phyloP scores from a whole-genome alignment of 805 yeast genomes.

The Ogataea neopini region DNA sequence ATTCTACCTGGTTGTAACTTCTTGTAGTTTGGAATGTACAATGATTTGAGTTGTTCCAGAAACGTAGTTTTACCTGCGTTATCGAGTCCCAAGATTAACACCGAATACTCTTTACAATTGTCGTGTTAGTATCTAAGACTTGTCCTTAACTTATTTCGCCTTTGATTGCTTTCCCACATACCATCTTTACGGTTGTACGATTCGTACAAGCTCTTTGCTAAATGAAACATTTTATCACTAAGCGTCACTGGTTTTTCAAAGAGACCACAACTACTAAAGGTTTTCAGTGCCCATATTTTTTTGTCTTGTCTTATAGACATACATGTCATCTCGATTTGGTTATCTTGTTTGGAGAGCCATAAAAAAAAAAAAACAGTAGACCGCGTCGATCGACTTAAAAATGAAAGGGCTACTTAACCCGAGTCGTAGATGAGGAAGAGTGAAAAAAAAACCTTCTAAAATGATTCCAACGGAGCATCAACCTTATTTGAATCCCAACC shows the following conservation, averaged over 20 bases:
- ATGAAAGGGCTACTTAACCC: not conserved
- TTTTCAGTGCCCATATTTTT: too few relatives aligned
- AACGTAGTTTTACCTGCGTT: slow-evolving; percentile 95
- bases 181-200: slow-evolving; percentile 18
- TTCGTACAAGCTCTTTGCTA: slow-evolving; percentile 17
- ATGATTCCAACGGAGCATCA: not conserved
- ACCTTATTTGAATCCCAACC: not conserved
- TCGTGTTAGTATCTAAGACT: slow-evolving; percentile 5
- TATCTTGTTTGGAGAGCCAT: not conserved
- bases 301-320: not conserved
- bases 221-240: slow-evolving; percentile 14
- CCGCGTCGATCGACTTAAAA: slow-evolving; percentile 7
- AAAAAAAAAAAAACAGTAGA: not conserved
- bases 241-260: not conserved
- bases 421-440: not conserved
- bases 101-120: slow-evolving; percentile 55
- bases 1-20: slow-evolving; percentile 59
- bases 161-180: slow-evolving; percentile 2
- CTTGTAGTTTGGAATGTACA: slow-evolving; percentile 49
- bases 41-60: slow-evolving; percentile 62
- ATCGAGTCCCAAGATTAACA: slow-evolving; percentile 84
- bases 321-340: slow-evolving; percentile 4
- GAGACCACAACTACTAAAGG: not conserved
- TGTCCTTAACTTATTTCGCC: not conserved
- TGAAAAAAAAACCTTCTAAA: not conserved